These are phyloP conservation scores for Epicoccum nigrum DNA, from an alignment of 2,329 filamentous ascomycete species.

Conservation along the genomic window DNA sequence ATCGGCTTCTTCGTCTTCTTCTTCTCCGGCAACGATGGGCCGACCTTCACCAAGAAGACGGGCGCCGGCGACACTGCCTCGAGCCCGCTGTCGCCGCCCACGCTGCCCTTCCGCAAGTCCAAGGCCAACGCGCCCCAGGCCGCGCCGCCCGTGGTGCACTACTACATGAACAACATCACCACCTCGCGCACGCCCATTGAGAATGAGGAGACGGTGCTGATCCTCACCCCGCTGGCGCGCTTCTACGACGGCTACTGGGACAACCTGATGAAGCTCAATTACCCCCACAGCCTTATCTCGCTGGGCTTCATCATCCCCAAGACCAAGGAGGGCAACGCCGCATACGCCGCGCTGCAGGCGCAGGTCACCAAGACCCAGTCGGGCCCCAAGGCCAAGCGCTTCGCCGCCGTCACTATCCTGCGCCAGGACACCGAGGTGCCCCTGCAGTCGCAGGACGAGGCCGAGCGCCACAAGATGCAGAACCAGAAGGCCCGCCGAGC, in stretches of 20 bases:
- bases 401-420: constrained; percentile 91
- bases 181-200: constrained; percentile 75
- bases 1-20: constrained; percentile 64
- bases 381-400: constrained; percentile 78
- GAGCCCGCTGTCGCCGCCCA: constrained; percentile 75
- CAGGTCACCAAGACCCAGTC: constrained; percentile 86
- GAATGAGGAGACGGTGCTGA: constrained; percentile 84
- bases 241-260: constrained; percentile 98
- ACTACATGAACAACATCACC: constrained; percentile 94
- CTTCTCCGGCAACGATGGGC: constrained; percentile 67
- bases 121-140: constrained; percentile 59
- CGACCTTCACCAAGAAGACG: constrained; percentile 56
- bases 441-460: constrained; percentile 79
- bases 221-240: constrained; percentile 88
- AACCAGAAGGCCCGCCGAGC: constrained; percentile 87
- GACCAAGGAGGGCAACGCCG: constrained; percentile 87
- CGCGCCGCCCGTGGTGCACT: constrained; percentile 87
- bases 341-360: constrained; percentile 80
- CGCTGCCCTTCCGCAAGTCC: constrained; percentile 74
- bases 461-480: constrained; percentile 86
- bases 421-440: constrained; percentile 93
- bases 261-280: constrained; percentile 81
- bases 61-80: constrained; percentile 64
- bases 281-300: constrained; percentile 93
- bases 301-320: constrained; percentile 96